These are phyloP conservation scores for Talaromyces piceae DNA, from an alignment of 2,329 filamentous ascomycete species.

Conservation along the genomic window DNA sequence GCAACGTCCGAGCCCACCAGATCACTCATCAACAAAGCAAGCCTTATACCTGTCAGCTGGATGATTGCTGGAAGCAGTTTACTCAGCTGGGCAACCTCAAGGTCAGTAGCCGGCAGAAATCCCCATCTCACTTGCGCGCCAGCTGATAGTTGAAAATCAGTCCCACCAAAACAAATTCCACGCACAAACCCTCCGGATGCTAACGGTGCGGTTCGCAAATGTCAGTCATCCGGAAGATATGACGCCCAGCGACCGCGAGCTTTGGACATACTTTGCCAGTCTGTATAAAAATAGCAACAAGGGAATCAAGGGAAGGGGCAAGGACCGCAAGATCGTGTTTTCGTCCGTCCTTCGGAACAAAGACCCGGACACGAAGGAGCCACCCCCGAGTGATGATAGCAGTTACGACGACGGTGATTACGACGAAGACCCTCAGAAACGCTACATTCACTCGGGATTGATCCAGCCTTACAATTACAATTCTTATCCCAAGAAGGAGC, in stretches of 20 bases:
- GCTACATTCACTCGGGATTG: not conserved
- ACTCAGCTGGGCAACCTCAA: conserved; percentile 90
- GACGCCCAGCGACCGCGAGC: conserved; percentile 61
- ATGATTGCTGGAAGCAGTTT: conserved; percentile 79
- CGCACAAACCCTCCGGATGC: conserved; percentile 58
- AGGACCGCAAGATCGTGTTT: conserved; percentile 52
- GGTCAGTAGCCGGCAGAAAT: conserved; percentile 44
- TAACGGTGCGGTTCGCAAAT: conserved; percentile 64
- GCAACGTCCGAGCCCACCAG: conserved; percentile 77
- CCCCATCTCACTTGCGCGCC: not conserved
- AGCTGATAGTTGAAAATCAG: conserved; percentile 32
- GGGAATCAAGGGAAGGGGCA: conserved; percentile 92
- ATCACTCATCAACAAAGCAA: conserved; percentile 72
- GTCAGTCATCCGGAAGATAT: conserved; percentile 56
- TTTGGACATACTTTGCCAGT: conserved; percentile 75
- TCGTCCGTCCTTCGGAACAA: conserved; percentile 4
- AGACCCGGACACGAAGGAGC: not conserved
- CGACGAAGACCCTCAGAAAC: conserved; percentile 8
- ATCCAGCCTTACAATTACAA: not conserved
- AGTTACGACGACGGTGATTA: conserved; percentile 8
- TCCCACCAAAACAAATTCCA: conserved; percentile 95
- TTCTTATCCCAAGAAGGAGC: not conserved
- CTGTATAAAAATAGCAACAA: conserved; percentile 99
- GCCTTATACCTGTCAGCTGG: conserved; percentile 72
- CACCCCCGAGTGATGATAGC: conserved; percentile 6